Conservation (phyloP, 2,329 filamentous ascomycete genomes). For the Rhexocercosporidium sp. region DNA sequence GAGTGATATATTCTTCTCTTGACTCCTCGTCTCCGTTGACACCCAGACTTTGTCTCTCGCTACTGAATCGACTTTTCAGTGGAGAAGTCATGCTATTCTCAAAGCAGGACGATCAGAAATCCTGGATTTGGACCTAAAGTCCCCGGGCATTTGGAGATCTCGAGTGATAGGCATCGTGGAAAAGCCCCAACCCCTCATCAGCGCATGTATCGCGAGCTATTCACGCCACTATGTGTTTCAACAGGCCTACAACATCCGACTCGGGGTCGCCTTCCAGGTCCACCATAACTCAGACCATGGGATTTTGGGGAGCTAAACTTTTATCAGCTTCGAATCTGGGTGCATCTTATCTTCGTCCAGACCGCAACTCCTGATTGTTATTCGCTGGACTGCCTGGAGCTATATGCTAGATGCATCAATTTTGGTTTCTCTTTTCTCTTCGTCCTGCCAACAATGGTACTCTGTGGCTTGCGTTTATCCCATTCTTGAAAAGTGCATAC, state of each 20-base stretch:
- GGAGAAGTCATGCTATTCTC: neutral
- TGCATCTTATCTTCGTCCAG: neutral
- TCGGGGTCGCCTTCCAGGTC: neutral
- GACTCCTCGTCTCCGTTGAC: neutral
- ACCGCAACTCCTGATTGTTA: neutral
- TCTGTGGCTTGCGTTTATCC: constrained; percentile 1
- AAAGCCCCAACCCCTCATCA: neutral
- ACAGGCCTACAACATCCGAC: neutral
- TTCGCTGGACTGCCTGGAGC: neutral
- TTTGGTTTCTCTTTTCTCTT: neutral
- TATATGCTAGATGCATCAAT: neutral
- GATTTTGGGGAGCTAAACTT: neutral
- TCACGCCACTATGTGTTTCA: neutral
- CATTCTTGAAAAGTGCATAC: neutral
- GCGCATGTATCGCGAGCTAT: neutral
- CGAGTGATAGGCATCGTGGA: neutral
- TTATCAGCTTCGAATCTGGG: neutral
- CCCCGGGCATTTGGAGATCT: neutral
- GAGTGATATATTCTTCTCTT: too few relatives aligned
- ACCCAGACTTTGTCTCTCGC: neutral
- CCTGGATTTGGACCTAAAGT: neutral
- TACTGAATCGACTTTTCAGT: neutral
- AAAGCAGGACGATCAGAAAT: neutral
- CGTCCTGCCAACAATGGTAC: neutral
- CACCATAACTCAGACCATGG: neutral